Percentiles rank a stretch among this genome's conserved stretches.
These are phyloP conservation scores for Beauveria sp. DNA, from an alignment of 2,329 filamentous ascomycete genomes.

Conservation along the genomic window DNA sequence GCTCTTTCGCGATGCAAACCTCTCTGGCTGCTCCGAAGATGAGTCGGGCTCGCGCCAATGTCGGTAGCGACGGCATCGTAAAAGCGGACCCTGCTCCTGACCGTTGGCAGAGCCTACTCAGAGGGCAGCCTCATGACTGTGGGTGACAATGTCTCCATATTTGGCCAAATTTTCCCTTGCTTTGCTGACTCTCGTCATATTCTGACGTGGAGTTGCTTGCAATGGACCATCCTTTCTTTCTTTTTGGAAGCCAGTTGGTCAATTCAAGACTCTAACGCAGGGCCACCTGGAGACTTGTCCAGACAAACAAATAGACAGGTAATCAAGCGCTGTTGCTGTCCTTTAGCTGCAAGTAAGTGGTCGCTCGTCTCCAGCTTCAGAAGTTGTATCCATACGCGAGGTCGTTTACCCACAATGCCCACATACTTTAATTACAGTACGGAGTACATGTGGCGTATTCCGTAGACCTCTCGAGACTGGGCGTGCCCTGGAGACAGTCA, in stretches of 20 bases:
- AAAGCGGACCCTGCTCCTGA: conserved; percentile 4
- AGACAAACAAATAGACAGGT: background rate
- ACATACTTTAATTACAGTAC: conserved; percentile 6
- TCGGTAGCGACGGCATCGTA: conserved; percentile 11
- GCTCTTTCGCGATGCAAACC: background rate
- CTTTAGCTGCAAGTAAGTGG: background rate
- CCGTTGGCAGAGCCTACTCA: background rate
- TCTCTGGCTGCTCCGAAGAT: conserved; percentile 1
- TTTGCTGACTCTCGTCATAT: background rate
- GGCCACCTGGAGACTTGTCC: background rate
- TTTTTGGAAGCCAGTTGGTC: background rate
- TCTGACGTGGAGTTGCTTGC: background rate
- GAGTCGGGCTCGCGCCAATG: conserved; percentile 6
- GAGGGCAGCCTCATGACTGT: background rate
- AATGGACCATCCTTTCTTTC: background rate
- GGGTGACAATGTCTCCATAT: conserved; percentile 4
- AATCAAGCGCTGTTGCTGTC: background rate
- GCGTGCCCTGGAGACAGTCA: background rate
- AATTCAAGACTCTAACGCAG: background rate
- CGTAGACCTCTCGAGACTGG: background rate
- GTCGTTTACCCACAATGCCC: conserved; percentile 1
- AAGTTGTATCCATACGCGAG: background rate
- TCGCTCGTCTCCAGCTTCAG: background rate
- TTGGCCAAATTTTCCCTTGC: conserved; percentile 1
- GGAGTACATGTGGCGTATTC: background rate